These are phyloP conservation scores for Spiromastix sp. DNA, from an alignment of 2,329 filamentous ascomycete species.

Conservation along the genomic window DNA sequence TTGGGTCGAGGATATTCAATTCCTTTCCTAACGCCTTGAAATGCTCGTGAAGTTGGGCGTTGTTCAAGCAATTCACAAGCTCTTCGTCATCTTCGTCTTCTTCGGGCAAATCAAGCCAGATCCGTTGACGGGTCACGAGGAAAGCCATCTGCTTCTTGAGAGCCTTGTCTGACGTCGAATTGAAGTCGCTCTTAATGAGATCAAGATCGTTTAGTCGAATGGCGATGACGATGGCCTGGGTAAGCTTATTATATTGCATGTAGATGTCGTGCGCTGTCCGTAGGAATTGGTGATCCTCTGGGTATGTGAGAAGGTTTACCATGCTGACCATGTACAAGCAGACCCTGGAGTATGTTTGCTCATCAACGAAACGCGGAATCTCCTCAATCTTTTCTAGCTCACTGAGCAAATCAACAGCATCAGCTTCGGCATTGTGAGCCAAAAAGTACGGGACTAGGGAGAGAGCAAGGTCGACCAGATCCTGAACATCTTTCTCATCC, in stretches of 20 bases:
- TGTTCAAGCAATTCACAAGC: conserved; percentile 74
- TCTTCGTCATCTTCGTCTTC: conserved; percentile 61
- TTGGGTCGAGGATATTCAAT: conserved; percentile 91
- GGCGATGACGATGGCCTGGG: conserved; percentile 86
- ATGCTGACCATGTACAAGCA: conserved; percentile 99
- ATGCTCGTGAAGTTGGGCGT: conserved; percentile 77
- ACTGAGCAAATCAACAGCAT: conserved; percentile 93
- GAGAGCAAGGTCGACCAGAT: conserved; percentile 75
- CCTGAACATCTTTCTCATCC: conserved; percentile 71
- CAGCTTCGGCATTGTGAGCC: conserved; percentile 94
- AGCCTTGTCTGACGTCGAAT: conserved; percentile 66
- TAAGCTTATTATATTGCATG: conserved; percentile 80
- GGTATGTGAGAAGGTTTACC: conserved; percentile 94
- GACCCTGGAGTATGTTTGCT: conserved; percentile 85
- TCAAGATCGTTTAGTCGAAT: conserved; percentile 84
- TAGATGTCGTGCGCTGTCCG: conserved; percentile 90
- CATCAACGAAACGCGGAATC: conserved; percentile 79
- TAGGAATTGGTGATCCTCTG: conserved; percentile 93
- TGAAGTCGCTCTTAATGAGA: conserved; percentile 72
- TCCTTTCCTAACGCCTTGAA: conserved; percentile 94
- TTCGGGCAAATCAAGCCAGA: conserved; percentile 59
- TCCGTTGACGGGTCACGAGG: conserved; percentile 82
- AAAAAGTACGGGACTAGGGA: conserved; percentile 88
- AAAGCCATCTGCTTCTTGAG: conserved; percentile 92
- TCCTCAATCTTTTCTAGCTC: conserved; percentile 95